phyloP scores from a whole-genome alignment of 257 asterid genomes.

The Petrea volubilis region DNA sequence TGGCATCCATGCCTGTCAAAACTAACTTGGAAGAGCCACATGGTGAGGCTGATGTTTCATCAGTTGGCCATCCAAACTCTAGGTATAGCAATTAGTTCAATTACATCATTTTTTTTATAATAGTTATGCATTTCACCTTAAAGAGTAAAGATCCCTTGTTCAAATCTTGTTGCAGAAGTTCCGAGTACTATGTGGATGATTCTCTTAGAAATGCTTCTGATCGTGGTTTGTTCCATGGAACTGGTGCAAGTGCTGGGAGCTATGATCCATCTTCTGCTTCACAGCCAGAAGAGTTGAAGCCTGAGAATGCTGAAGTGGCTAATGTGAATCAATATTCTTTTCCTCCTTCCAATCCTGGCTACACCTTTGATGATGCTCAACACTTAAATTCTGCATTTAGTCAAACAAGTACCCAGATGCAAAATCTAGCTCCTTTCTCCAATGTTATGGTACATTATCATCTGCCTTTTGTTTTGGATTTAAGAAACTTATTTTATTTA shows the following conservation, averaged over 20 bases:
- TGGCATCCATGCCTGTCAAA: conserved; percentile 53
- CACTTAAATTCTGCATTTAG: conserved; percentile 40
- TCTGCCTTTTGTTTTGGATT: not conserved
- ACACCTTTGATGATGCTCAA: conserved; percentile 50
- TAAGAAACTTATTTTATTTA: not conserved
- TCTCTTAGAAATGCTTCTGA: conserved; percentile 67
- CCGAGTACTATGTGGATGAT: conserved; percentile 75
- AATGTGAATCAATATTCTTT: conserved; percentile 67
- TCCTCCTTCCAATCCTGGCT: conserved; percentile 60
- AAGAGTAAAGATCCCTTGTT: not conserved
- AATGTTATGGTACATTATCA: conserved; percentile 47
- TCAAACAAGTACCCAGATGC: conserved; percentile 54
- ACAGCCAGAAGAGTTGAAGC: conserved; percentile 68
- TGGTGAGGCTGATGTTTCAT: conserved; percentile 48
- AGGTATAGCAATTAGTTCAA: conserved; percentile 41
- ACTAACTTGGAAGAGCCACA: conserved; percentile 58
- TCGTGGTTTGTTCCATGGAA: conserved; percentile 66
- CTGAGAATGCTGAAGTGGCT: conserved; percentile 62
- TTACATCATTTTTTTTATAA: not conserved
- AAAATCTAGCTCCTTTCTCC: conserved; percentile 47
- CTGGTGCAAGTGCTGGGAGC: conserved; percentile 49
- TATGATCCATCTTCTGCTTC: conserved; percentile 66
- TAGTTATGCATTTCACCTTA: not conserved
- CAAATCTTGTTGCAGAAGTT: conserved; percentile 52
- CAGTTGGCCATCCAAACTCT: conserved; percentile 53